Conservation (phyloP, 2,329 filamentous ascomycete genomes). For the Verticillium longisporum region DNA sequence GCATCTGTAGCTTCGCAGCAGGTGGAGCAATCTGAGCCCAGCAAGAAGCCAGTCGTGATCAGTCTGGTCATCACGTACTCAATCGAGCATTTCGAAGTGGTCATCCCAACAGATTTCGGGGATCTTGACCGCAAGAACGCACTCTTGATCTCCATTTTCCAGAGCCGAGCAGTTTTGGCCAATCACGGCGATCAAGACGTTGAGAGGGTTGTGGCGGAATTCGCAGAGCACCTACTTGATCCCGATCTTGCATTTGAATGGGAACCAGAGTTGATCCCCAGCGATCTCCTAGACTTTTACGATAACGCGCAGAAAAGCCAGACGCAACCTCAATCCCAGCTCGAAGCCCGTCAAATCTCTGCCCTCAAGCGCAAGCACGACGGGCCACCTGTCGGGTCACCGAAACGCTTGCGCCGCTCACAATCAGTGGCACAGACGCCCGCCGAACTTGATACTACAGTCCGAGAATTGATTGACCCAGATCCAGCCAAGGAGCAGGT, state of each 20-base stretch:
- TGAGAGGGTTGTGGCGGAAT: conserved; percentile 37
- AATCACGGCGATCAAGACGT: conserved; percentile 17
- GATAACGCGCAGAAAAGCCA: conserved; percentile 28
- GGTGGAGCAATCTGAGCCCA: conserved; percentile 10
- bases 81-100: conserved; percentile 48
- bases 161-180: conserved; percentile 17
- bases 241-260: conserved; percentile 33
- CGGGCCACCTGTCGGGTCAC: background rate
- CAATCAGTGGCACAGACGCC: background rate
- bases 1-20: conserved; percentile 23
- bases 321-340: conserved; percentile 1
- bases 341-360: background rate
- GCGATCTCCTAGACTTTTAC: conserved; percentile 41
- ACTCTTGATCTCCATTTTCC: conserved; percentile 25
- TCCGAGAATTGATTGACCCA: background rate
- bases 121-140: conserved; percentile 40
- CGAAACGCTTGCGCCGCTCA: background rate
- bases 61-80: conserved; percentile 42
- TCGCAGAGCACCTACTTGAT: conserved; percentile 37
- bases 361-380: conserved; percentile 37
- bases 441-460: background rate
- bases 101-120: conserved; percentile 30
- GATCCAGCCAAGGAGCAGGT: background rate
- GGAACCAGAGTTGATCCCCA: conserved; percentile 39
- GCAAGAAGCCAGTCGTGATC: conserved; percentile 36